A percentile compares a stretch with the other conserved stretches of the same genome.
Conservation (phyloP, 2,329 filamentous ascomycete genomes). For the Trichophyton schoenleinii region DNA sequence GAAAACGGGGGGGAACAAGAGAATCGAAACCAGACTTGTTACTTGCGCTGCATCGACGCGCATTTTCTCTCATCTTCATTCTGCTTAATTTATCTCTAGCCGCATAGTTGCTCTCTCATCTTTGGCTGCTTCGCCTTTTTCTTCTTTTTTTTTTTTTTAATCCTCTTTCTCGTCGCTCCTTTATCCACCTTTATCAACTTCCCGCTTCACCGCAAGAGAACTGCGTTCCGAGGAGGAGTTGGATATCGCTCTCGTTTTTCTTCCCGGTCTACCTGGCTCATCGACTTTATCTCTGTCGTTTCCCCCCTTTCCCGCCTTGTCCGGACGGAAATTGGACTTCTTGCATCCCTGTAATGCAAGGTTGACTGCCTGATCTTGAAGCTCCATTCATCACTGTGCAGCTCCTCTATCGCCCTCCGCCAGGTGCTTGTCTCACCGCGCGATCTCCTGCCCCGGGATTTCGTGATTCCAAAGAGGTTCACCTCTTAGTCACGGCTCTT, state of each 20-base stretch:
- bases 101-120: not conserved
- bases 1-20: not conserved
- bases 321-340: not conserved
- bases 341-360: not conserved
- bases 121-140: not conserved
- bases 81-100: not conserved
- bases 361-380: not conserved
- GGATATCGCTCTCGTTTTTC: not conserved
- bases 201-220: not conserved
- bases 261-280: not conserved
- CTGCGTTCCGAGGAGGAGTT: not conserved
- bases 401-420: not conserved
- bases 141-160: not conserved
- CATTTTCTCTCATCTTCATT: not conserved
- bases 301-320: not conserved
- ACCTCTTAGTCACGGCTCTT: not conserved
- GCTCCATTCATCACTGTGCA: not conserved
- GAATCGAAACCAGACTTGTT: not conserved
- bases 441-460: not conserved
- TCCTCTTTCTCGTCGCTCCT: slow-evolving; percentile 3
- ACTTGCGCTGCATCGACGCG: not conserved
- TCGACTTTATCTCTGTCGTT: not conserved
- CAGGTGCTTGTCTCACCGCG: not conserved
- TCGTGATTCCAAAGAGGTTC: not conserved
- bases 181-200: not conserved